Base-by-base conservation (phyloP, 208 protist species). In the Tritrichomonas musculus region DNA sequence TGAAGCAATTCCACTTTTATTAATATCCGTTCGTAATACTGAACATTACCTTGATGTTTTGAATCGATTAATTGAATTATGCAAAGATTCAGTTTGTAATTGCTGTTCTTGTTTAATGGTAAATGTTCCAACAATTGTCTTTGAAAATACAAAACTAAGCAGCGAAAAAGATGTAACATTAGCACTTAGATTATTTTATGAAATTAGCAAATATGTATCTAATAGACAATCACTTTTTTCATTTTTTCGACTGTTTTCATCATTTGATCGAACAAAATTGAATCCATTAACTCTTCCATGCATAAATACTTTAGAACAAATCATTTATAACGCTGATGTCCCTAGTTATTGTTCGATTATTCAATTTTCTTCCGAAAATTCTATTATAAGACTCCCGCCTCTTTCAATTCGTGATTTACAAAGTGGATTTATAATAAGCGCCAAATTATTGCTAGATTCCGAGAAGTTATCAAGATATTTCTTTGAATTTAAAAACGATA, bases 231-330 rank as follows among this genome's bases (percentile, higher is more conserved):
- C 77, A 39, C 39, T 88, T 3, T 53, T 88, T 39, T 47, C 44
- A 50, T 88, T 88, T 57, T 88, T 88, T 47, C 22, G 77, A 25
- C 47, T 53, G 4, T 88, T 88, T 88, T 88, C 77, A 57, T 47
- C n/a, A 44, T 44, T 88, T 57, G 14, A 49, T 0, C 5, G 13
- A 1, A 49, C 9, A 39, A 57, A 11, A 36, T 88, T 88, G 1
- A 88, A 88, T 88, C 25, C 44, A 27, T 33, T 20, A 11, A 60
- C 39, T 20, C 27, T 88, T 47, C 1, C 44, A 17, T 88, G 77
- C n/a, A 88, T 88, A 57, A 17, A 49, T 39, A 27, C 44, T 39
- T 39, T 88, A 33, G 47, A 20, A 30, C n/a, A 88, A 20, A 88
- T 88, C 13, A 49, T 88, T 13, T 57, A 57, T 17, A 20, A 27